Percentiles rank a stretch among this genome's conserved stretches.
phyloP scores from a whole-genome alignment of 2,329 filamentous ascomycete genomes.

The Xylariaceae sp. region DNA sequence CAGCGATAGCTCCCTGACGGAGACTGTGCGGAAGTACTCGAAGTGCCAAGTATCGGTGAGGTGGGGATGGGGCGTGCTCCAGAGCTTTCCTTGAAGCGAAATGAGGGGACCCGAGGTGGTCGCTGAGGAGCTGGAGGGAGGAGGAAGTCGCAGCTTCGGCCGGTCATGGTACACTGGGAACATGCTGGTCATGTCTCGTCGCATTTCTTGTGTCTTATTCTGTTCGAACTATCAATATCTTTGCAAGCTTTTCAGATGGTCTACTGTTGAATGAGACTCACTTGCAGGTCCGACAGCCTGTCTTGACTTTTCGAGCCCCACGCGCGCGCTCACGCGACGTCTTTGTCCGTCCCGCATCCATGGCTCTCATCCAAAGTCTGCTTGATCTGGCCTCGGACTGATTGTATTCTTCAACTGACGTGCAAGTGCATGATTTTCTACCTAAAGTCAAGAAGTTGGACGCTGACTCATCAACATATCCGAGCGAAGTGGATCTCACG shows the following conservation, averaged over 20 bases:
- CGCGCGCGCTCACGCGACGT: neutral
- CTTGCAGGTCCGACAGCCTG: conserved; percentile 8
- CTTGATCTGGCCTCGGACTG: neutral
- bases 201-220: conserved; percentile 7
- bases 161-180: conserved; percentile 1
- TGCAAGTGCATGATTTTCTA: neutral
- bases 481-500: neutral
- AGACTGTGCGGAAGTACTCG: conserved; percentile 2
- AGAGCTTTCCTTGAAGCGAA: conserved; percentile 1
- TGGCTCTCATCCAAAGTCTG: neutral
- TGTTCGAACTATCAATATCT: neutral
- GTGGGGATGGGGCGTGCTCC: conserved; percentile 1
- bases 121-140: neutral
- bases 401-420: neutral
- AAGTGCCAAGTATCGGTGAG: conserved; percentile 6
- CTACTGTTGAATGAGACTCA: conserved; percentile 1
- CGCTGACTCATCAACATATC: neutral
- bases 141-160: conserved; percentile 2
- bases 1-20: neutral
- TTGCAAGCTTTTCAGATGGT: neutral
- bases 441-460: neutral
- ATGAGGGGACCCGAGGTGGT: neutral
- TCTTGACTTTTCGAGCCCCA: conserved; percentile 3
- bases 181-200: conserved; percentile 5
- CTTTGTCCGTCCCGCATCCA: neutral